Base-by-base conservation (phyloP, 2,329 filamentous ascomycete genomes). In the Penicillium sp. region DNA sequence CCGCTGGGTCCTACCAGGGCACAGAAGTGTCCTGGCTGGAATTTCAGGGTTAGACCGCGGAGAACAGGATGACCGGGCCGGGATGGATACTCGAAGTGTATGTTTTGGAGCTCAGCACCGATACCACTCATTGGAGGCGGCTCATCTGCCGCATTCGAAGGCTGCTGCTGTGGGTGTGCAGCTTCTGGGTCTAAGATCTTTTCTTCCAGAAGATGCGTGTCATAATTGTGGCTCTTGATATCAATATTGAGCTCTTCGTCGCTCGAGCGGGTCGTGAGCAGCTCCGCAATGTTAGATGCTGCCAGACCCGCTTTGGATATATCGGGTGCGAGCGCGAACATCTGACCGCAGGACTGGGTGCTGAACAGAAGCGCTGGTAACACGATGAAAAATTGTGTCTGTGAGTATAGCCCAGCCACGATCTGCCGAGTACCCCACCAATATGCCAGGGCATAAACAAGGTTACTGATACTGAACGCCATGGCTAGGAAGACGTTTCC, bases 401-500 rank as follows among this genome's bases (percentile, higher is more conserved):
- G 83, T 45, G 82, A 82, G 61, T 88, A 88, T 48, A 84, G 73
- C 3, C 88, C 87, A 38, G 81, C 78, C 44, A 85, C 81, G 56
- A 92, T 89, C 61, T 86, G 83, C 61, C 82, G 86, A 0, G 87
- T 82, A 1, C 88, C 89, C 87, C 88, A 92, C 87, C 88, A 92
- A 72, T 91, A 92, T 0, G 88, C 86, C 52, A 92, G 82, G 0
- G 87, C 86, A 66, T 91, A 89, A 27, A 91, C 83, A 49, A 90
- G 78, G 64, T 87, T 88, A 34, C 85, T 82, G 24, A 75, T 60
- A 16, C 70, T 70, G 52, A 74, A 77, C 1, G 75, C 71, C 38
- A 76, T 61, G 1, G 77, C 77, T 44, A 78, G 66, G 68, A 75
- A 78, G 38, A 77, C 62, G 59, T 75, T 79, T 1, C 74, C 72